Conservation (phyloP, 352 stramenopile species). For the Globisporangium spiculum region DNA sequence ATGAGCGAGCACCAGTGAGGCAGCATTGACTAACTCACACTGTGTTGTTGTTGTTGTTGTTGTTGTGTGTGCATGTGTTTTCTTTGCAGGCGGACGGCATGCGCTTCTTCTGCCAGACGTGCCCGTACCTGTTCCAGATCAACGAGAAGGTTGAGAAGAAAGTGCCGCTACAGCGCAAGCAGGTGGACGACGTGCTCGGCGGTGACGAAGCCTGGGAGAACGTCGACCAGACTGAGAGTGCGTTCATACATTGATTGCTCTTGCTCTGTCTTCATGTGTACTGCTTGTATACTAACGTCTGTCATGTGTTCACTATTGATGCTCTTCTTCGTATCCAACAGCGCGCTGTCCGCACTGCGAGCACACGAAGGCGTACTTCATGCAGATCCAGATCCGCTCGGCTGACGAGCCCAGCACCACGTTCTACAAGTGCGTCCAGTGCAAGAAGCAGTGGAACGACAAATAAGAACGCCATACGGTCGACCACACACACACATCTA, state of each 20-base stretch:
- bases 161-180: conserved; percentile 92
- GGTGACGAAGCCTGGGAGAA: conserved; percentile 98
- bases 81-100: conserved; percentile 71
- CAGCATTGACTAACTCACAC: no score
- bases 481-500: not conserved
- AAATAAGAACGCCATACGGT: conserved; percentile 25
- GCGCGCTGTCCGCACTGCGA: conserved; percentile 94
- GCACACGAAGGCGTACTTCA: conserved; percentile 98
- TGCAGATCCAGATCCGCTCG: conserved; percentile 99
- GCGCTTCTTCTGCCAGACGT: conserved; percentile 90
- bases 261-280: not conserved
- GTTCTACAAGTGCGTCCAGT: conserved; percentile 99
- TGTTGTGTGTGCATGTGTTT: conserved; percentile 8
- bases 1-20: not conserved
- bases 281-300: not conserved
- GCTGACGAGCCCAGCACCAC: conserved; percentile 98
- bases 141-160: conserved; percentile 88
- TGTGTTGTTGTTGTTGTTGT: not conserved
- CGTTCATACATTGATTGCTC: conserved; percentile 11
- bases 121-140: conserved; percentile 88
- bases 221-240: conserved; percentile 95
- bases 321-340: conserved; percentile 17
- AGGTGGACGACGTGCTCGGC: conserved; percentile 98
- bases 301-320: not conserved
- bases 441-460: conserved; percentile 97